Conservation (phyloP, 108 stramenopile genomes). For the Pseudonitzschia pungens region DNA sequence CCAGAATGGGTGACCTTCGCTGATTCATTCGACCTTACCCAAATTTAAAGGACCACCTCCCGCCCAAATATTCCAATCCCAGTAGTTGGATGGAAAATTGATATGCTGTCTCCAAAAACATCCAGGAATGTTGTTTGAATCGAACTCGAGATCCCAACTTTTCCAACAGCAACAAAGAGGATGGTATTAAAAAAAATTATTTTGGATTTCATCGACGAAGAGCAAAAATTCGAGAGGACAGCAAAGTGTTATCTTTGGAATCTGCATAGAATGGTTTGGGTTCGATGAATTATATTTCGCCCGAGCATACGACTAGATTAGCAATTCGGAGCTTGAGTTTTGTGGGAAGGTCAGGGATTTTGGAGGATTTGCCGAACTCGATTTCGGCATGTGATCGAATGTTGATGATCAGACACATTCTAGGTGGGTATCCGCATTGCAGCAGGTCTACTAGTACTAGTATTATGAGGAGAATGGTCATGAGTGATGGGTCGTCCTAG, state of each 20-base stretch:
- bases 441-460: no score
- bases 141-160: not conserved
- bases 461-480: no score
- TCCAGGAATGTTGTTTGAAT: not conserved
- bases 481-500: no score
- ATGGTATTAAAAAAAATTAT: not conserved
- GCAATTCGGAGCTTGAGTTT: not conserved
- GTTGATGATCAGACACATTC: not conserved
- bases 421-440: no score
- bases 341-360: constrained; percentile 11
- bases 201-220: not conserved
- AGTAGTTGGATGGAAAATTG: not conserved
- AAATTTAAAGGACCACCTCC: not conserved
- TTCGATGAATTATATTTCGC: constrained; percentile 23
- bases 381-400: not conserved
- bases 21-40: not conserved
- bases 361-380: constrained; percentile 22
- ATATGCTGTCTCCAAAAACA: not conserved
- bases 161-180: not conserved
- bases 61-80: not conserved
- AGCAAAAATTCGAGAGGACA: not conserved
- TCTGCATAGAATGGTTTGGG: constrained; percentile 35
- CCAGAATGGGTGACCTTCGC: not conserved
- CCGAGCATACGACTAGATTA: constrained; percentile 18
- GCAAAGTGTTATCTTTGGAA: not conserved